Evolutionary conservation across 2,329 filamentous ascomycete genomes (phyloP).

Genomic region (Aspergillus sojae): DNA sequence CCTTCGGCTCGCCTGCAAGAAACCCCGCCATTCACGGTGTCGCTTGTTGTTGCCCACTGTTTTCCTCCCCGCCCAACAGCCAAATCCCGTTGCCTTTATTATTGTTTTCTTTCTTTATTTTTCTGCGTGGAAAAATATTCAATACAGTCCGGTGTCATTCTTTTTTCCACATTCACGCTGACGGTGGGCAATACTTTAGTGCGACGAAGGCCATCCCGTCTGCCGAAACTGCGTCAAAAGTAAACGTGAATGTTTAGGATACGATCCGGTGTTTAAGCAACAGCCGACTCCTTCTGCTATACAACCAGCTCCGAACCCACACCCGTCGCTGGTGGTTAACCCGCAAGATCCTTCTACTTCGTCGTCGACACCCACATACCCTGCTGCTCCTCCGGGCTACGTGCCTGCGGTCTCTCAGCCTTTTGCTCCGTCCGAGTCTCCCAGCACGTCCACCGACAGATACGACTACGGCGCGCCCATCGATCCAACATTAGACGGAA

Average conservation of each 20-base stretch:
- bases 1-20: constrained; percentile 17
- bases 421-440: constrained; percentile 44
- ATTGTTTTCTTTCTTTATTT: constrained; percentile 21
- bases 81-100: constrained; percentile 6
- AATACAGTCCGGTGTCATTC: constrained; percentile 19
- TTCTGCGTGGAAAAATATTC: constrained; percentile 14
- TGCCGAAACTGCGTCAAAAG: constrained; percentile 74
- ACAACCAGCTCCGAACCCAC: constrained; percentile 58
- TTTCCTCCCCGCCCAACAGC: constrained; percentile 5
- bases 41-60: constrained; percentile 25
- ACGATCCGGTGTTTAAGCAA: constrained; percentile 73
- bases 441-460: constrained; percentile 45
- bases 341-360: constrained; percentile 39
- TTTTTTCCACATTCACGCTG: constrained; percentile 14
- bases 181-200: constrained; percentile 58
- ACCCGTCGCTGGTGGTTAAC: constrained; percentile 43
- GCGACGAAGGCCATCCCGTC: constrained; percentile 90
- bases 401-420: constrained; percentile 43
- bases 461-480: constrained; percentile 64
- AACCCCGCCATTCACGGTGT: constrained; percentile 26
- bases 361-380: constrained; percentile 31
- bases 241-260: constrained; percentile 68
- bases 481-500: constrained; percentile 67
- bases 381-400: constrained; percentile 43
- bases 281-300: constrained; percentile 69